Evolutionary conservation across 108 stramenopile genomes (phyloP).

Genomic region (Cyclotella cryptica): DNA sequence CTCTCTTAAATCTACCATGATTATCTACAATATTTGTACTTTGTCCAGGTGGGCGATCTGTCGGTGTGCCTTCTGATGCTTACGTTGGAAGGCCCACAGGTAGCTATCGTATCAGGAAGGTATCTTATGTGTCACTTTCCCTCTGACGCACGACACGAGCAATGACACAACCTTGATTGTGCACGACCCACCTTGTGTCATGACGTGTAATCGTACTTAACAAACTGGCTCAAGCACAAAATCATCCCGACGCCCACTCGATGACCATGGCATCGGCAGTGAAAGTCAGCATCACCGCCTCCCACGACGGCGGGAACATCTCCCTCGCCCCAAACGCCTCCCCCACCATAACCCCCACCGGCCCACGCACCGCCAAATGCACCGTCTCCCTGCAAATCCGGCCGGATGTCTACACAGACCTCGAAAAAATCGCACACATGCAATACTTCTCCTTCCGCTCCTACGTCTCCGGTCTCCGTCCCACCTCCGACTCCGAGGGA

Average conservation of each 20-base stretch:
- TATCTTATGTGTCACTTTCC: too few relatives aligned
- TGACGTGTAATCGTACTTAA: too few relatives aligned
- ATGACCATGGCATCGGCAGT: background rate
- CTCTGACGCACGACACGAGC: too few relatives aligned
- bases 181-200: too few relatives aligned
- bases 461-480: slow-evolving; percentile 37
- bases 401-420: slow-evolving; percentile 71
- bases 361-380: slow-evolving; percentile 46
- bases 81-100: too few relatives aligned
- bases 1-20: too few relatives aligned
- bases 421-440: slow-evolving; percentile 74
- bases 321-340: slow-evolving; percentile 37
- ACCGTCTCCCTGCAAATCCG: slow-evolving; percentile 39
- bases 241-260: background rate
- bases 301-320: slow-evolving; percentile 88
- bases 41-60: too few relatives aligned
- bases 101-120: too few relatives aligned
- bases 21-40: too few relatives aligned
- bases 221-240: too few relatives aligned
- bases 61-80: too few relatives aligned
- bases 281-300: slow-evolving; percentile 60
- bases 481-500: slow-evolving; percentile 9
- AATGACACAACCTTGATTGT: too few relatives aligned
- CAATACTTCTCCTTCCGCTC: slow-evolving; percentile 83
- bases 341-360: slow-evolving; percentile 50